These are phyloP conservation scores for Drechslera avenae DNA, from an alignment of 2,329 filamentous ascomycete genomes.

Conservation along the genomic window DNA sequence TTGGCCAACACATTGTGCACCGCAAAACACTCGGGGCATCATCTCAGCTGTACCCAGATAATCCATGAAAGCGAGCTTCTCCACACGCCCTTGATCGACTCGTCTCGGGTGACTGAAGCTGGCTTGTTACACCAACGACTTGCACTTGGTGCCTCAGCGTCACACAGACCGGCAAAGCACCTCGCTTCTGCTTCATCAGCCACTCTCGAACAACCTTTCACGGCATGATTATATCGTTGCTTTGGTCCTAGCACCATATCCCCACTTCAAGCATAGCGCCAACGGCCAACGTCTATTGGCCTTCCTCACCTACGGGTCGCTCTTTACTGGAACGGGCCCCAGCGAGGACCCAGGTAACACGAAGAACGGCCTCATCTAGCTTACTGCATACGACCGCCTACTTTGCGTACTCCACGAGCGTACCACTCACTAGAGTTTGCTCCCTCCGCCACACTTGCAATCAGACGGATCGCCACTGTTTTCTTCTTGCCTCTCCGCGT, in stretches of 20 bases:
- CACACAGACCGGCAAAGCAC: conserved; percentile 15
- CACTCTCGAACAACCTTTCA: conserved; percentile 27
- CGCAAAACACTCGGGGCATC: conserved; percentile 5
- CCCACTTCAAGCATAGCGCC: conserved; percentile 37
- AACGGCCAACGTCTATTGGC: conserved; percentile 30
- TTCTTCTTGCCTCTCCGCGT: not conserved
- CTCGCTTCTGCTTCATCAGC: conserved; percentile 12
- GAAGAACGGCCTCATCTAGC: conserved; percentile 5
- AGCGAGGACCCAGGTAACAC: conserved; percentile 12
- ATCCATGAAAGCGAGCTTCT: conserved; percentile 18
- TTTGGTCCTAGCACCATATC: conserved; percentile 26
- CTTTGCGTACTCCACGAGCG: conserved; percentile 3
- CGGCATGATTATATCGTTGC: conserved; percentile 20
- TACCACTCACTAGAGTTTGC: conserved; percentile 19
- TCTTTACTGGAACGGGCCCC: conserved; percentile 14
- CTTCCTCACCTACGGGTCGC: conserved; percentile 12
- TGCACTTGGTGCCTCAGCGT: conserved; percentile 14
- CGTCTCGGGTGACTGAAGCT: conserved; percentile 10
- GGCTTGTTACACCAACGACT: conserved; percentile 14
- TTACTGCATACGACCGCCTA: conserved; percentile 11
- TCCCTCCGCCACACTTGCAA: conserved; percentile 14
- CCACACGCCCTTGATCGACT: conserved; percentile 20
- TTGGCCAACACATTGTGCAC: conserved; percentile 7
- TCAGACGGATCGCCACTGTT: not conserved
- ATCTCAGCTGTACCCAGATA: conserved; percentile 9